These are phyloP conservation scores for Citrus glauca DNA, from an alignment of 345 rosid genomes.

Conservation along the genomic window DNA sequence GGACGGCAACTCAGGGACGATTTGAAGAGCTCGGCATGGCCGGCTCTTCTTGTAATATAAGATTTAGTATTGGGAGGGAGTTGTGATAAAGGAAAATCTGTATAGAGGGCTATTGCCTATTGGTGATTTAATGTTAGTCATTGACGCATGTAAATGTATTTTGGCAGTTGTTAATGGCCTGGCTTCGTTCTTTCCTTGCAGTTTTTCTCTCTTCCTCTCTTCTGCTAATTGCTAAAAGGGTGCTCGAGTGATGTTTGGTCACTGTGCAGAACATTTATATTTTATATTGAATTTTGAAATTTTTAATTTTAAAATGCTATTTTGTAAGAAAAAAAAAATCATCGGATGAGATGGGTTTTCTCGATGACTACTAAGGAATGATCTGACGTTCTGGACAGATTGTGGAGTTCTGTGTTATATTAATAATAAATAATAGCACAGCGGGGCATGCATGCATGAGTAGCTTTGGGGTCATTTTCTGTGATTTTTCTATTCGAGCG, in stretches of 20 bases:
- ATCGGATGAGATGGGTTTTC: too few species aligned
- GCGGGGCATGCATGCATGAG: background rate
- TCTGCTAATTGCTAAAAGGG: background rate
- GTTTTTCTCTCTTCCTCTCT: background rate
- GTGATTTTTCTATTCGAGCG: background rate
- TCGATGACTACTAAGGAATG: background rate
- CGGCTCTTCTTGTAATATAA: conserved; percentile 38
- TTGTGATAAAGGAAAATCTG: conserved; percentile 17
- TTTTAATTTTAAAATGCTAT: background rate
- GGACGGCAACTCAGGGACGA: conserved; percentile 16
- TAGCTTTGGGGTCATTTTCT: too few species aligned
- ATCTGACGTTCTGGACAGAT: background rate
- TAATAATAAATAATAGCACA: too few species aligned
- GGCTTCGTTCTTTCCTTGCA: background rate
- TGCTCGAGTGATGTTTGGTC: too few species aligned
- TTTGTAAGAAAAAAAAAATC: too few species aligned
- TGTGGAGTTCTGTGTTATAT: too few species aligned
- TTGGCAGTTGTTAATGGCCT: conserved; percentile 13
- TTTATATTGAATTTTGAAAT: too few species aligned
- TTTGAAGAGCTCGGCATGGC: conserved; percentile 13
- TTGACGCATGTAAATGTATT: conserved; percentile 30
- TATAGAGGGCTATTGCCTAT: conserved; percentile 21
- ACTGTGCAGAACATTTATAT: background rate
- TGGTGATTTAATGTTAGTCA: conserved; percentile 33
- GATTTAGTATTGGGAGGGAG: conserved; percentile 2